Base-by-base conservation (phyloP, 2,329 filamentous ascomycete species). In the Fusarium equiseti region DNA sequence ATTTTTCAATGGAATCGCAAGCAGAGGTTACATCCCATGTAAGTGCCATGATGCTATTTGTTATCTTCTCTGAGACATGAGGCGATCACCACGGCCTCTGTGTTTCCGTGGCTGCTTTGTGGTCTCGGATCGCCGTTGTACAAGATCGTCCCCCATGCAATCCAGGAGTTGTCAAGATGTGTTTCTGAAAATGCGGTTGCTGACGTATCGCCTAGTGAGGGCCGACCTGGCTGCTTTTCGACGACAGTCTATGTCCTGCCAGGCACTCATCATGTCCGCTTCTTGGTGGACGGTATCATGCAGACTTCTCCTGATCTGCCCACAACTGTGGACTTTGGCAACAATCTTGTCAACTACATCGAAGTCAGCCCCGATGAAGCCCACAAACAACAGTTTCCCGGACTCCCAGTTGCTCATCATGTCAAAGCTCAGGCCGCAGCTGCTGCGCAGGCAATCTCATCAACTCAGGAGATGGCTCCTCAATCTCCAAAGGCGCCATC, bases 1-100 rank as follows among this genome's bases (percentile, higher is more conserved):
- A 98, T 98, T 78, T 97, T 97, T 75, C 93, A 95, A 79, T 99
- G 96, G 96, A 94, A 97, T 81, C 91, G 92, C 79, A 98, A 98
- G 82, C 97, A 95, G 79, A 89, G 92, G 74, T 84, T 99, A 77
- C 90, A 94, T 80, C 90, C 88, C 80, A 91, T 93, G 94, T 97
- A 88, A 88, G 92, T 89, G 40, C 12, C 35, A 55, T 29, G 32
- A 48, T 62, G 38, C 20, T 52, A 44, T 46, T 57, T 58, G 26
- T 51, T 31, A 38, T 52, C 51, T 62, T 58, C 48, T 61, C 66
- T 61, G 69, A 76, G 71, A 76, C 72, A 76, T 24, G 43, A 48
- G 40, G 53, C 64, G 70, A 72, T 54, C 70, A 66, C 48, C 49
- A 66, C 75, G 58, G 68, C 66, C 50, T 72, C 63, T 76, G 75